Evolutionary conservation across 2,329 filamentous ascomycete species (phyloP).

Genomic region (Ophiostoma tasmaniense): DNA sequence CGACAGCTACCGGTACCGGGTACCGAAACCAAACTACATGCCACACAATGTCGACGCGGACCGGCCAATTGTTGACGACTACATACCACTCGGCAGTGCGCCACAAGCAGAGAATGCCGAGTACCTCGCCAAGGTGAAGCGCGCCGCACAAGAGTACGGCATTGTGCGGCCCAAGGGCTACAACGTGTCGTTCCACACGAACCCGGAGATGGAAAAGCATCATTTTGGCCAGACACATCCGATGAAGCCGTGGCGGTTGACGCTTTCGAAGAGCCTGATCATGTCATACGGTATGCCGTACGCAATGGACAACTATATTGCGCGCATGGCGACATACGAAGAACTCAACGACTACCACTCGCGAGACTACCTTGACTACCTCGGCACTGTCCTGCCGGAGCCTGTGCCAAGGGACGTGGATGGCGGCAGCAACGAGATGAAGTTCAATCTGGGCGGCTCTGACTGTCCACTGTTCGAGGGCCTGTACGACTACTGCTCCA

Average conservation of each 20-base stretch:
- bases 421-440: conserved; percentile 44
- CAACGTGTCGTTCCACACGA: conserved; percentile 91
- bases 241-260: conserved; percentile 98
- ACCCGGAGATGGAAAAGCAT: conserved; percentile 88
- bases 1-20: conserved; percentile 43
- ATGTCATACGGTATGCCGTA: conserved; percentile 92
- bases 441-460: conserved; percentile 80
- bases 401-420: conserved; percentile 57
- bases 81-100: conserved; percentile 41
- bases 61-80: conserved; percentile 44
- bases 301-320: conserved; percentile 89
- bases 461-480: conserved; percentile 97
- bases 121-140: conserved; percentile 50
- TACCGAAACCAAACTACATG: conserved; percentile 52
- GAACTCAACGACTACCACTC: conserved; percentile 84
- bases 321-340: conserved; percentile 75
- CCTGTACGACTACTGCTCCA: conserved; percentile 86
- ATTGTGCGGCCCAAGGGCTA: conserved; percentile 77
- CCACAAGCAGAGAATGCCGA: conserved; percentile 47
- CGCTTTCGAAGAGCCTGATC: conserved; percentile 88
- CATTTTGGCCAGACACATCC: conserved; percentile 96
- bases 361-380: conserved; percentile 81
- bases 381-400: conserved; percentile 62
- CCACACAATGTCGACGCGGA: conserved; percentile 46
- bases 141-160: conserved; percentile 51